These are phyloP conservation scores for Ambrosiella beaveri DNA, from an alignment of 2,329 filamentous ascomycete genomes.

Conservation along the genomic window DNA sequence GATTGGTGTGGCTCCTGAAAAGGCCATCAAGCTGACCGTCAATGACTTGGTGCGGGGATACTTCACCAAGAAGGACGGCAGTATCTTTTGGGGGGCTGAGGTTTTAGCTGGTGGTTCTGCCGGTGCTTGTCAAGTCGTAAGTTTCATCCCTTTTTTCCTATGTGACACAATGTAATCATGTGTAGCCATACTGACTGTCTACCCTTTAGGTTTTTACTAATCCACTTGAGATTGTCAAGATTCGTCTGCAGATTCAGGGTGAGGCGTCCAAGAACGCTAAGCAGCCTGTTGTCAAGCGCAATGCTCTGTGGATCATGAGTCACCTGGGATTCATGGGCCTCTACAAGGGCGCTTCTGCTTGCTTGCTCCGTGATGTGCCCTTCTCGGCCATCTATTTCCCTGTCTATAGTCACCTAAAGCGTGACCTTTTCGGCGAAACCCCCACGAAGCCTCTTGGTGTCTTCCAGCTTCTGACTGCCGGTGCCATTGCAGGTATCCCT, in stretches of 20 bases:
- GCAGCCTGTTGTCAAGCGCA: conserved; percentile 52
- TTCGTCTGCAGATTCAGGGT: conserved; percentile 90
- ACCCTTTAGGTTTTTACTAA: conserved; percentile 54
- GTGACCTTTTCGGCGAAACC: conserved; percentile 82
- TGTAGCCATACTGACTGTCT: not conserved
- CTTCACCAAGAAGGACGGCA: conserved; percentile 56
- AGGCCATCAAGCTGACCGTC: conserved; percentile 97
- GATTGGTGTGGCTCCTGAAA: conserved; percentile 95
- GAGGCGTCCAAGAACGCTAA: conserved; percentile 81
- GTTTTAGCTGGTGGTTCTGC: conserved; percentile 76
- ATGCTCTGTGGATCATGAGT: conserved; percentile 92
- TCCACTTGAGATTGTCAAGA: conserved; percentile 97
- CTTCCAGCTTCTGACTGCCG: conserved; percentile 77
- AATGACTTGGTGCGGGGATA: conserved; percentile 76
- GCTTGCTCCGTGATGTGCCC: conserved; percentile 84
- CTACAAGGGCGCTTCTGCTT: conserved; percentile 93
- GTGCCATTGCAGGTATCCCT: conserved; percentile 86
- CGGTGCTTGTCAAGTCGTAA: conserved; percentile 88
- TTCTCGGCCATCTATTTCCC: conserved; percentile 99
- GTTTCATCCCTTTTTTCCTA: conserved; percentile 21
- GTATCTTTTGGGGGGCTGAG: conserved; percentile 56
- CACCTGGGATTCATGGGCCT: conserved; percentile 87
- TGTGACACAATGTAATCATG: not conserved
- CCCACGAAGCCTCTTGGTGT: conserved; percentile 75
- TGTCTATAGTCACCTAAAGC: conserved; percentile 86